These are phyloP conservation scores for Hyphodiscus sp. DNA, from an alignment of 2,329 filamentous ascomycete genomes.

Conservation along the genomic window DNA sequence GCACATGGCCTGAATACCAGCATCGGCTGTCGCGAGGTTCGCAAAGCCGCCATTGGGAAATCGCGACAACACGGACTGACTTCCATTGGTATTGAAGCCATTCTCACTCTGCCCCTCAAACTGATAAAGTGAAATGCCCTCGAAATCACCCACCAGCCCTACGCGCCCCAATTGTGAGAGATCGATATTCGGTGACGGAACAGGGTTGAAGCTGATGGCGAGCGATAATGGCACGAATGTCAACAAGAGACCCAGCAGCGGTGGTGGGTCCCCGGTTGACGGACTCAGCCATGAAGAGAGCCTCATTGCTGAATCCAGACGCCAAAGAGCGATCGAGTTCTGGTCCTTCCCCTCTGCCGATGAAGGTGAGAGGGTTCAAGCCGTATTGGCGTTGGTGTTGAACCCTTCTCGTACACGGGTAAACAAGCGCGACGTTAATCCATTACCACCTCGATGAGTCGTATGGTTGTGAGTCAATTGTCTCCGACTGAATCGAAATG, in stretches of 20 bases:
- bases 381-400: conserved; percentile 9
- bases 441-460: conserved; percentile 9
- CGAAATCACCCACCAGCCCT: conserved; percentile 82
- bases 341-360: conserved; percentile 8
- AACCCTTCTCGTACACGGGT: conserved; percentile 9
- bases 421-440: conserved; percentile 16
- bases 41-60: conserved; percentile 82
- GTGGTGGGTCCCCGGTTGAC: conserved; percentile 20
- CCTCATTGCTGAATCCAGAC: conserved; percentile 26
- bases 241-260: conserved; percentile 35
- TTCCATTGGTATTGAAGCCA: conserved; percentile 64
- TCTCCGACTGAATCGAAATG: not conserved
- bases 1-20: conserved; percentile 84
- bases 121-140: conserved; percentile 83
- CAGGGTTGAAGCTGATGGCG: conserved; percentile 53
- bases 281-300: conserved; percentile 27
- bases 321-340: conserved; percentile 10
- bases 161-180: conserved; percentile 73
- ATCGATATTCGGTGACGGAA: conserved; percentile 68
- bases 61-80: conserved; percentile 70
- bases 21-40: conserved; percentile 69
- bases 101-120: conserved; percentile 73
- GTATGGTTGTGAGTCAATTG: not conserved
- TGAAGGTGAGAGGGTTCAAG: conserved; percentile 11
- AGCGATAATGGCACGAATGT: conserved; percentile 35